Evolutionary conservation across 768 basidiomycete species (phyloP).

Genomic region (Artomyces pyxidatus): DNA sequence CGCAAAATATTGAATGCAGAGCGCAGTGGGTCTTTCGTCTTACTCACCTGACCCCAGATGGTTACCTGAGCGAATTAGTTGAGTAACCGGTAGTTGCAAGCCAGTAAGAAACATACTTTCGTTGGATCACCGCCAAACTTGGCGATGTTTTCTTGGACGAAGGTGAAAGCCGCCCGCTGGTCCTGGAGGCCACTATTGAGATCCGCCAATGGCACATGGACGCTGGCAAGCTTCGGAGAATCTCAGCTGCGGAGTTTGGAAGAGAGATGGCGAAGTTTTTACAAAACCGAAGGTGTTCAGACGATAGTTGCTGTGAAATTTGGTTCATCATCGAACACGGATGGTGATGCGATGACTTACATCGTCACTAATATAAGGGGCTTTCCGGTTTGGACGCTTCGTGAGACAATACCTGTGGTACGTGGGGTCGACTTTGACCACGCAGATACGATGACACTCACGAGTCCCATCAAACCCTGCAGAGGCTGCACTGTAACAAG

Average conservation of each 20-base stretch:
- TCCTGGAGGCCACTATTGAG: constrained; percentile 34
- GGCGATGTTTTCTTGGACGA: constrained; percentile 55
- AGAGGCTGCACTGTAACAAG: constrained; percentile 34
- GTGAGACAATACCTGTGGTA: constrained; percentile 39
- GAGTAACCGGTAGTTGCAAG: too few species aligned
- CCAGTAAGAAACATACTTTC: constrained; percentile 42
- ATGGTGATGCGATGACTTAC: constrained; percentile 18
- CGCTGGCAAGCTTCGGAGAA: constrained; percentile 43
- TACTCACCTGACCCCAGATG: constrained; percentile 40
- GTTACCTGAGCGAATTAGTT: constrained; percentile 32
- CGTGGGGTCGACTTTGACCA: too few species aligned
- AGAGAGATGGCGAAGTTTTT: background rate
- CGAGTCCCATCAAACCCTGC: constrained; percentile 39
- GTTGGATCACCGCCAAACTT: constrained; percentile 33
- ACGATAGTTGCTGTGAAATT: constrained; percentile 39
- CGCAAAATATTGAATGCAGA: too few species aligned
- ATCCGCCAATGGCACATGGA: constrained; percentile 33
- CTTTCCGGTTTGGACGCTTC: constrained; percentile 37
- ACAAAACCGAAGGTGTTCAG: constrained; percentile 41
- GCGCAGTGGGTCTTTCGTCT: too few species aligned
- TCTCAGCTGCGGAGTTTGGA: background rate
- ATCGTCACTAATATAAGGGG: constrained; percentile 53
- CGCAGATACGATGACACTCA: too few species aligned
- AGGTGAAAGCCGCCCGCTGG: constrained; percentile 47
- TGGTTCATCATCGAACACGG: background rate